Percentiles rank a stretch among this genome's conserved stretches.
Conservation (phyloP, 1,139 yeast species). For the Candida tropicalis region DNA sequence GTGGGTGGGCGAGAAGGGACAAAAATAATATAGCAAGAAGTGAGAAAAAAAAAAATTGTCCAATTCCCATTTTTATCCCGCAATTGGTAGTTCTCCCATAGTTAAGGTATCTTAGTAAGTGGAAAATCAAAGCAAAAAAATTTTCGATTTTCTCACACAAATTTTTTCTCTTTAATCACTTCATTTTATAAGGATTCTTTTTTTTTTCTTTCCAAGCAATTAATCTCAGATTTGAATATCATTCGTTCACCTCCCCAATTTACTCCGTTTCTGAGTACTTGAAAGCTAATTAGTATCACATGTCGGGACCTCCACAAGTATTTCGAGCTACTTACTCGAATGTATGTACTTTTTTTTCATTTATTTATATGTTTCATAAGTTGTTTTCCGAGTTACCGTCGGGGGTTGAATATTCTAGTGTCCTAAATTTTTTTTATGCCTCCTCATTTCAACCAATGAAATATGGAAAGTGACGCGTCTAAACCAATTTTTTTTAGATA, state of each 20-base stretch:
- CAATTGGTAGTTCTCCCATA: neutral
- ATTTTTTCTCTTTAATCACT: slow-evolving; percentile 2
- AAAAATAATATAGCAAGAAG: no score
- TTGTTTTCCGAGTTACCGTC: no score
- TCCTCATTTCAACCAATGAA: slow-evolving; percentile 1
- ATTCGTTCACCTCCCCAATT: neutral
- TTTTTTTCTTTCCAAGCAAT: neutral
- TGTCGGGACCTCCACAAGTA: slow-evolving; percentile 16
- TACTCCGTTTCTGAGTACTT: neutral
- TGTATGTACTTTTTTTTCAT: slow-evolving; percentile 13
- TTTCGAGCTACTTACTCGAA: slow-evolving; percentile 20
- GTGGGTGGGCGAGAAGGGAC: no score
- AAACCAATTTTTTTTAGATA: slow-evolving; percentile 2
- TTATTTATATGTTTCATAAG: neutral
- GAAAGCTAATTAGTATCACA: neutral
- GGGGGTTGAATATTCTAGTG: neutral
- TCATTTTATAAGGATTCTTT: slow-evolving; percentile 1
- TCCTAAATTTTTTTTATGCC: slow-evolving; percentile 2
- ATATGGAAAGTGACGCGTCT: slow-evolving; percentile 14
- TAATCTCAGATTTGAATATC: neutral
- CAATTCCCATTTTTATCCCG: neutral
- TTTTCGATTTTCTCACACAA: neutral
- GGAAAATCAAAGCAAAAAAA: neutral
- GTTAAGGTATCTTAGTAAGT: neutral
- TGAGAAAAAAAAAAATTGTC: neutral